Evolutionary conservation across 2,329 filamentous ascomycete genomes (phyloP).

Genomic region (Grosmannia serpens): DNA sequence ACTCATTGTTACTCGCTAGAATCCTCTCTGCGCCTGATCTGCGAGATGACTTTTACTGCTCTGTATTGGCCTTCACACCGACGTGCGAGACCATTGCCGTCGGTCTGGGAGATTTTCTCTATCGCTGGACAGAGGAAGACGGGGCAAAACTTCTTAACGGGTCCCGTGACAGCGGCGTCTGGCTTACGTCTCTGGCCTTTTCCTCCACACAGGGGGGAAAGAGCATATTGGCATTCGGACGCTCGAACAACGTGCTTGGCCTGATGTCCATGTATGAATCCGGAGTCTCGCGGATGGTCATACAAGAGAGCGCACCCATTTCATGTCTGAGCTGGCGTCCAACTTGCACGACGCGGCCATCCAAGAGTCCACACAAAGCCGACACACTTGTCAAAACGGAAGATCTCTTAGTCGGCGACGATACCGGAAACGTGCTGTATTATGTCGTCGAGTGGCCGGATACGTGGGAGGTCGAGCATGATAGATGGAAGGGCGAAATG

Average conservation of each 20-base stretch:
- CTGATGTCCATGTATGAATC: constrained; percentile 65
- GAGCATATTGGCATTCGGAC: constrained; percentile 74
- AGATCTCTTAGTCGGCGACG: constrained; percentile 78
- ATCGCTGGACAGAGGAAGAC: constrained; percentile 73
- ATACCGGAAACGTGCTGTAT: constrained; percentile 71
- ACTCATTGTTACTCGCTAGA: constrained; percentile 56
- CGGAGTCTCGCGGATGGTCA: constrained; percentile 36
- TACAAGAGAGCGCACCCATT: constrained; percentile 59
- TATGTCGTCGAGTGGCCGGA: constrained; percentile 81
- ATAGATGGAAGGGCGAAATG: constrained; percentile 68
- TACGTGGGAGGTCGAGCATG: constrained; percentile 47
- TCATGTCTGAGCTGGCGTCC: constrained; percentile 78
- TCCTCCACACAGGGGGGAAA: constrained; percentile 67
- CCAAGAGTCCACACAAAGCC: constrained; percentile 34
- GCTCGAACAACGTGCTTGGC: constrained; percentile 63
- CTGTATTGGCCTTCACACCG: constrained; percentile 72
- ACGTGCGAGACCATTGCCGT: constrained; percentile 70
- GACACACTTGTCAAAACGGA: constrained; percentile 54
- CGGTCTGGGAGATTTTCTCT: constrained; percentile 67
- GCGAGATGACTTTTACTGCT: constrained; percentile 95
- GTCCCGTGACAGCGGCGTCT: constrained; percentile 33
- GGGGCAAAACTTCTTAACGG: constrained; percentile 49
- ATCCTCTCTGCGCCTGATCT: constrained; percentile 80
- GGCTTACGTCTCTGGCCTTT: constrained; percentile 80
- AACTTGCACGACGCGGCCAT: constrained; percentile 38